Percentiles rank a stretch among this genome's conserved stretches.
phyloP scores from a whole-genome alignment of 2,329 filamentous ascomycete species.

The Stagonosporopsis rhizophila region DNA sequence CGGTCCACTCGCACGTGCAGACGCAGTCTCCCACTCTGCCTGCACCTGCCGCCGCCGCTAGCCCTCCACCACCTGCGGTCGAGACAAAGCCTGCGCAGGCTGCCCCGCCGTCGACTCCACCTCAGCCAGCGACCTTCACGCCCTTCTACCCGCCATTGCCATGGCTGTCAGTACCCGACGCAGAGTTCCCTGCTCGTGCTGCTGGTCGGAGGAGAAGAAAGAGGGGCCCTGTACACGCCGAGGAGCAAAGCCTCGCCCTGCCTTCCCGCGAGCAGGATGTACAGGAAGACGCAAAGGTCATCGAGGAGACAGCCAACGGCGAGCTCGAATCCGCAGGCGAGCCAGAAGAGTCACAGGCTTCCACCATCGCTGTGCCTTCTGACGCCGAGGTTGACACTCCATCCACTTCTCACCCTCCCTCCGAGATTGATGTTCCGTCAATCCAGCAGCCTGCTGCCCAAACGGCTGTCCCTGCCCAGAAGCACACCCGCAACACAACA shows the following conservation, averaged over 20 bases:
- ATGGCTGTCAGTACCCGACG: constrained; percentile 65
- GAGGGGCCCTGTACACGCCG: constrained; percentile 48
- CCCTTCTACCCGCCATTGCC: constrained; percentile 63
- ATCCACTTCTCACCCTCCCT: constrained; percentile 64
- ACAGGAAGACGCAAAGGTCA: constrained; percentile 19
- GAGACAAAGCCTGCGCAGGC: constrained; percentile 29
- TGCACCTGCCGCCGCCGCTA: constrained; percentile 26
- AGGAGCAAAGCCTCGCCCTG: constrained; percentile 56
- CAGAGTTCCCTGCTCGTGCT: constrained; percentile 61
- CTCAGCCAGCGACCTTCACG: constrained; percentile 42
- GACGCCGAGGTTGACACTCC: constrained; percentile 63
- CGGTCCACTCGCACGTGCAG: constrained; percentile 44
- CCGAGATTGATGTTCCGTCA: constrained; percentile 62
- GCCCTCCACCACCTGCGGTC: constrained; percentile 9
- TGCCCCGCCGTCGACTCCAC: constrained; percentile 22
- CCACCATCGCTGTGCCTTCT: constrained; percentile 54
- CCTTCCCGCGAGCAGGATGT: constrained; percentile 55
- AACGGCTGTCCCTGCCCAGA: constrained; percentile 40
- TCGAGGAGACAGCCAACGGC: constrained; percentile 26
- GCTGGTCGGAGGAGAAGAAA: constrained; percentile 55
- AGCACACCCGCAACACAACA: constrained; percentile 53
- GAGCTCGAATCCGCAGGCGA: constrained; percentile 52
- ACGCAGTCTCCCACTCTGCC: constrained; percentile 44
- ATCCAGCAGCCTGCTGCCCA: constrained; percentile 57
- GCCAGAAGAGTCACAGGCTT: constrained; percentile 51